Evolutionary conservation across 2,329 filamentous ascomycete genomes (phyloP).

Genomic region (Xylariales sp.): DNA sequence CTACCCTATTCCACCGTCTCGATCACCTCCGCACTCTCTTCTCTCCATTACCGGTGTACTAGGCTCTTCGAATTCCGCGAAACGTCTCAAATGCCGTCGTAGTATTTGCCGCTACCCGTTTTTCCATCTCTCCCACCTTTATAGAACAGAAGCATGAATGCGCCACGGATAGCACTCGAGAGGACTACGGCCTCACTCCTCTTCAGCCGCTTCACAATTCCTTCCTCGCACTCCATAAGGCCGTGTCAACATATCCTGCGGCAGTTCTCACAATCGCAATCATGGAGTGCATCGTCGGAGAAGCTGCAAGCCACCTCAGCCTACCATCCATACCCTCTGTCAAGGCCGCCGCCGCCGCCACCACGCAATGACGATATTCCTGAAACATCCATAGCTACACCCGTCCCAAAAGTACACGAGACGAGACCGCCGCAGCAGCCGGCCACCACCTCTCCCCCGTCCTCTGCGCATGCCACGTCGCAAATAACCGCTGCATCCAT

Average conservation of each 20-base stretch:
- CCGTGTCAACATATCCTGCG: constrained; percentile 35
- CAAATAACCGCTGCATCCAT: constrained; percentile 38
- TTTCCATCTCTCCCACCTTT: not conserved
- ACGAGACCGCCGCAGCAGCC: constrained; percentile 38
- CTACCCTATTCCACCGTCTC: no score
- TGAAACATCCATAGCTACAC: constrained; percentile 43
- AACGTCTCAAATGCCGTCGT: constrained; percentile 4
- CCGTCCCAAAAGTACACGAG: constrained; percentile 48
- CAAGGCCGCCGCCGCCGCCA: constrained; percentile 30
- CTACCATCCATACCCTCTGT: constrained; percentile 50
- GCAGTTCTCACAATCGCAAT: constrained; percentile 33
- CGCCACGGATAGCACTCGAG: constrained; percentile 29
- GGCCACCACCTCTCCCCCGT: not conserved
- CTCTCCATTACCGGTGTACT: no score
- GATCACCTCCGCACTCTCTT: no score
- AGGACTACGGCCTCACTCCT: constrained; percentile 23
- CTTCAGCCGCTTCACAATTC: constrained; percentile 25
- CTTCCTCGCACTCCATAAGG: constrained; percentile 36
- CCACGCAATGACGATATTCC: constrained; percentile 39
- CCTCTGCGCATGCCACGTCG: not conserved
- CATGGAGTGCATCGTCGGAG: constrained; percentile 22
- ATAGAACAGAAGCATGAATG: constrained; percentile 35
- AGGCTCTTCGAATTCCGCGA: no score
- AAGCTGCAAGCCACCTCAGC: constrained; percentile 27
- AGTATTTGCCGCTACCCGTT: not conserved